Percentiles rank a stretch among this genome's conserved stretches.
Evolutionary conservation across 371 early-diverging fungal species (phyloP).

Genomic region (Saksenaea vasiformis): DNA sequence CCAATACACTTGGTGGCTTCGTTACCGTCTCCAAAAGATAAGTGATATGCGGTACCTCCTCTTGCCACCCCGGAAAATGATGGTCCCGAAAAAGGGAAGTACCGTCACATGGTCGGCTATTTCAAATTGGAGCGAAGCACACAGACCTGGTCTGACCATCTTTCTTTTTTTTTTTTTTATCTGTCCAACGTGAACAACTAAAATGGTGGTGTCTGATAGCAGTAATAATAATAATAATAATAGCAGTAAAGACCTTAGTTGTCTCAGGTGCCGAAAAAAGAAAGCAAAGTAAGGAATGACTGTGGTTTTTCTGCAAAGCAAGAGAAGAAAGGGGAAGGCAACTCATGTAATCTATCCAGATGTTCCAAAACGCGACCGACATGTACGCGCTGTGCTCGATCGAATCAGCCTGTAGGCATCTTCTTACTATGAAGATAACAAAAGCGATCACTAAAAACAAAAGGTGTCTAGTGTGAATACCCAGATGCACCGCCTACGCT

Average conservation of each 20-base stretch:
- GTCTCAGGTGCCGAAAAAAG: slow-evolving; percentile 53
- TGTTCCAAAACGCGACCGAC: slow-evolving; percentile 54
- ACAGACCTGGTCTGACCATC: not conserved
- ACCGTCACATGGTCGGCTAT: not conserved
- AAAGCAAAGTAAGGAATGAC: slow-evolving; percentile 47
- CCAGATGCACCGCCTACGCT: slow-evolving; percentile 55
- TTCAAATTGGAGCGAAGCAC: not conserved
- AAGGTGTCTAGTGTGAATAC: slow-evolving; percentile 44
- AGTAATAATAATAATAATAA: not conserved
- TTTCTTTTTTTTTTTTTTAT: not conserved
- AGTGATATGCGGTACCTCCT: too few relatives aligned
- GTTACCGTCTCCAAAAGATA: too few relatives aligned
- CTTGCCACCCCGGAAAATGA: too few relatives aligned
- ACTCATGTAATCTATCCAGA: slow-evolving; percentile 17
- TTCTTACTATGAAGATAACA: not conserved
- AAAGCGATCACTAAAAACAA: not conserved
- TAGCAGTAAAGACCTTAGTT: slow-evolving; percentile 41
- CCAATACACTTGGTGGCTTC: too few relatives aligned
- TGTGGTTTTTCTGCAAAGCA: not conserved
- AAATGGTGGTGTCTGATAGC: slow-evolving; percentile 11
- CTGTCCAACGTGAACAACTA: not conserved
- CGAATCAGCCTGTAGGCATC: slow-evolving; percentile 46
- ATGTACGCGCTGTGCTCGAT: slow-evolving; percentile 51
- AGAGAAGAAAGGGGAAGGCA: not conserved
- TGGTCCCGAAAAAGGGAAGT: too few relatives aligned